A percentile compares a stretch with the other conserved stretches of the same genome.
Conservation (phyloP, 495 filamentous ascomycete genomes). For the Aspergillus taichungensis region DNA sequence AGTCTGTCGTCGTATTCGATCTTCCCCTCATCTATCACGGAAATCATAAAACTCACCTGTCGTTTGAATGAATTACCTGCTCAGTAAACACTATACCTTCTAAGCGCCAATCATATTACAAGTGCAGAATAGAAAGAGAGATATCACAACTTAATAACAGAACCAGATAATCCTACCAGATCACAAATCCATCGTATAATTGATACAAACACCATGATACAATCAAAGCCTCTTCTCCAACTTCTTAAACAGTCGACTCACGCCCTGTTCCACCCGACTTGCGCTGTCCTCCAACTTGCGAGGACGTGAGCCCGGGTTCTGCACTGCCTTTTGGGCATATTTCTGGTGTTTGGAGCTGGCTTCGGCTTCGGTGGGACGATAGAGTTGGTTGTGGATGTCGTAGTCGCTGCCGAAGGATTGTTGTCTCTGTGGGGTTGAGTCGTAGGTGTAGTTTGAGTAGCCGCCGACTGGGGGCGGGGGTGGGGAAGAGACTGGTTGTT, state of each 20-base stretch:
- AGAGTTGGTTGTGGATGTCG: slow-evolving; percentile 65
- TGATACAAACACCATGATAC: neutral
- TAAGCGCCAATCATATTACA: no score
- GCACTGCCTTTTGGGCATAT: slow-evolving; percentile 43
- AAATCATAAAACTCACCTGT: no score
- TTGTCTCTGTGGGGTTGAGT: slow-evolving; percentile 26
- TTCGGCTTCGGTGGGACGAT: slow-evolving; percentile 64
- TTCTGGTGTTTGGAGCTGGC: slow-evolving; percentile 31
- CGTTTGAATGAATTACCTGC: no score
- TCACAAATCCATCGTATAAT: neutral
- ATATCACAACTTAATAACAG: no score
- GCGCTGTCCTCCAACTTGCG: slow-evolving; percentile 61
- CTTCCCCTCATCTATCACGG: neutral
- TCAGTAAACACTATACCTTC: no score
- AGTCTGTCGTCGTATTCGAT: neutral
- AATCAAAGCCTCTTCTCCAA: slow-evolving; percentile 74
- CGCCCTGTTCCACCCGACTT: slow-evolving; percentile 63
- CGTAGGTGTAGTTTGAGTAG: slow-evolving; percentile 52
- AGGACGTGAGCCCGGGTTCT: slow-evolving; percentile 35
- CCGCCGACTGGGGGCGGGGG: slow-evolving; percentile 30
- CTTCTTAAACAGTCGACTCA: slow-evolving; percentile 77
- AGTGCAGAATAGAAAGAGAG: no score
- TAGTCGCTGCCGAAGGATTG: slow-evolving; percentile 41
- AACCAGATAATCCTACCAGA: neutral
- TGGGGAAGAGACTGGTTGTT: slow-evolving; percentile 15